Base-by-base conservation (phyloP, 345 rosid genomes). In the Lagerstroemia speciosa region DNA sequence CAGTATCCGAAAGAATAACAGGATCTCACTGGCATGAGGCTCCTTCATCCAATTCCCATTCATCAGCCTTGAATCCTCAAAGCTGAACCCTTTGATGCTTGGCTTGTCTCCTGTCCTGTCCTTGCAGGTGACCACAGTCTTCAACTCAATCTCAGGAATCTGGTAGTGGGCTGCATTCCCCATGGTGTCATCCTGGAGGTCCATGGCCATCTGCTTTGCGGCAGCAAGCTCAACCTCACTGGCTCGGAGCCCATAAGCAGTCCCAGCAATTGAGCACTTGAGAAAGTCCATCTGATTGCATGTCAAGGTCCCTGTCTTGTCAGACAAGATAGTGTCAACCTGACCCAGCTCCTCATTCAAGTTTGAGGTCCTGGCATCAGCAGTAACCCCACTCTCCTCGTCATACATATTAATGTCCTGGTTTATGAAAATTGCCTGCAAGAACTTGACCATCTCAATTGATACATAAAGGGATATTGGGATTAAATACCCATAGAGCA, bases 251-350 rank as follows among this genome's bases (percentile, higher is more conserved):
- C 92, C 93, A 73, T 90, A 90, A 0, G 93, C 80, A 57, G 78
- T 65, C 69, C 97, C 92, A 3, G 90, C 93, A 30, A 90, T 85
- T 0, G 97, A 90, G 72, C 97, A 90, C 79, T 88, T 90, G 80
- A 79, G 71, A 64, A 90, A 88, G 22, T 90, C 92, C 97, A 90
- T 90, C 75, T 75, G 93, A 67, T 90, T 88, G 75, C 97, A 83
- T 15, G 97, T 90, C 83, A 90, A 78, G 26, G 97, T 90, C 61
- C 94, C 97, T 1, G 94, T 90, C 81, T 90, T 90, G 71, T 88
- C 97, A 2, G 97, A 85, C 20, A 88, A 76, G 71, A 88, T 81
- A 0, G 83, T 90, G 37, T 88, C 86, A 27, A 90, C 93, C 76
- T 85, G 96, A 57, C 96, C 96, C 19, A 90, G 83, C 76, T 90